Evolutionary conservation across 2,329 filamentous ascomycete species (phyloP).

Genomic region (Talaromyces sp.): DNA sequence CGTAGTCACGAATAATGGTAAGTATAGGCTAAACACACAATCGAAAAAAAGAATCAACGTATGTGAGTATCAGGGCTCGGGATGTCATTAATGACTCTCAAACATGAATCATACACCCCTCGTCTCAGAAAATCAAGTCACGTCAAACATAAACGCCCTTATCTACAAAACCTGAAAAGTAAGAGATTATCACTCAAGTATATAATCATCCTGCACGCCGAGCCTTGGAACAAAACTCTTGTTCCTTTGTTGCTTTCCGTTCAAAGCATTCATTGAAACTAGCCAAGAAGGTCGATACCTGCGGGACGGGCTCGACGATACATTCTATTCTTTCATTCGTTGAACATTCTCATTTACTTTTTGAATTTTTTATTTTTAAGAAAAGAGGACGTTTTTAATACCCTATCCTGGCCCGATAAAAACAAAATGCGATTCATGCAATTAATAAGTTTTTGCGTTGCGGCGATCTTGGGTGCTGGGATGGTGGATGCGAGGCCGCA

Average conservation of each 20-base stretch:
- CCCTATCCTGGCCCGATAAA: neutral
- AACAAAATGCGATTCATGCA: neutral
- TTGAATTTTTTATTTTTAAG: neutral
- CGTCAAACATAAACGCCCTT: neutral
- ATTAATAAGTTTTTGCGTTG: neutral
- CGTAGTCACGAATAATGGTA: neutral
- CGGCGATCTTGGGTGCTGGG: neutral
- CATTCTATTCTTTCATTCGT: neutral
- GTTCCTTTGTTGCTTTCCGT: neutral
- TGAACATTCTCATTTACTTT: neutral
- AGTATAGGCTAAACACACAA: neutral
- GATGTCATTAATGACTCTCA: conserved; percentile 1
- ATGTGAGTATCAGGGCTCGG: neutral
- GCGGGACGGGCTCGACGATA: neutral
- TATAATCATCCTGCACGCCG: neutral
- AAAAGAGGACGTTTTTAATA: neutral
- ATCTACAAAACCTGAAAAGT: neutral
- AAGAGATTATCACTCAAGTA: neutral
- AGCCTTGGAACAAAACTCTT: neutral
- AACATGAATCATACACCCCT: conserved; percentile 2
- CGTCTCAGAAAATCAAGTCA: neutral
- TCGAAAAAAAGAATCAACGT: no score
- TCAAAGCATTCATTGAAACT: neutral
- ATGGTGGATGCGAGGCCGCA: neutral
- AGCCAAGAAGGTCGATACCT: neutral